Evolutionary conservation across 164 flowering plant genomes (phyloP).

Genomic region (Paratinospora sagittata): DNA sequence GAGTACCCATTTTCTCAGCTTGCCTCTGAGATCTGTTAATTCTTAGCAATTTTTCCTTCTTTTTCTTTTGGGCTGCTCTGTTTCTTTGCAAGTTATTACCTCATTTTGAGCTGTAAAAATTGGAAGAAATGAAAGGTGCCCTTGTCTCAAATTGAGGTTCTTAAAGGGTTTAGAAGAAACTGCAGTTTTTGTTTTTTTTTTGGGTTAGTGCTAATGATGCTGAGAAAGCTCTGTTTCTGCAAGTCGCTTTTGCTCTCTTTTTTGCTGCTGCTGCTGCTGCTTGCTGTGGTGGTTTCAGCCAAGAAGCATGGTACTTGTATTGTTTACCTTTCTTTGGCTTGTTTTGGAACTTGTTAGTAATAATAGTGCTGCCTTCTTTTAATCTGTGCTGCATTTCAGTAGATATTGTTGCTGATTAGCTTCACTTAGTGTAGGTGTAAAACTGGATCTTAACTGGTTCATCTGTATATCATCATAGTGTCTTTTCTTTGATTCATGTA

Average conservation of each 20-base stretch:
- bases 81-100: no score
- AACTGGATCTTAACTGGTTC: no score
- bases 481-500: no score
- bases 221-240: conserved; percentile 22
- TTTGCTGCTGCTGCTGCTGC: conserved; percentile 21
- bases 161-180: not conserved
- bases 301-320: conserved; percentile 36
- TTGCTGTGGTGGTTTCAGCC: conserved; percentile 28
- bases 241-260: conserved; percentile 22
- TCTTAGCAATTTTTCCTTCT: no score
- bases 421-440: no score
- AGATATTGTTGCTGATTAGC: not conserved
- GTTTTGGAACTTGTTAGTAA: not conserved
- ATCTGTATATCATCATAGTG: no score
- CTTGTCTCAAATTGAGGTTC: not conserved
- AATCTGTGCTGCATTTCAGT: not conserved
- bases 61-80: no score
- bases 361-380: not conserved
- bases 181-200: not conserved
- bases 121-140: not conserved
- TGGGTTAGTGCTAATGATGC: conserved; percentile 17
- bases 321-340: not conserved
- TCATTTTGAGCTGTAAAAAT: no score
- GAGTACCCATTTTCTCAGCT: no score
- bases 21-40: no score